A percentile compares a stretch with the other conserved stretches of the same genome.
Evolutionary conservation across 2,329 filamentous ascomycete species (phyloP).

Genomic region (Alternaria ethzedia): DNA sequence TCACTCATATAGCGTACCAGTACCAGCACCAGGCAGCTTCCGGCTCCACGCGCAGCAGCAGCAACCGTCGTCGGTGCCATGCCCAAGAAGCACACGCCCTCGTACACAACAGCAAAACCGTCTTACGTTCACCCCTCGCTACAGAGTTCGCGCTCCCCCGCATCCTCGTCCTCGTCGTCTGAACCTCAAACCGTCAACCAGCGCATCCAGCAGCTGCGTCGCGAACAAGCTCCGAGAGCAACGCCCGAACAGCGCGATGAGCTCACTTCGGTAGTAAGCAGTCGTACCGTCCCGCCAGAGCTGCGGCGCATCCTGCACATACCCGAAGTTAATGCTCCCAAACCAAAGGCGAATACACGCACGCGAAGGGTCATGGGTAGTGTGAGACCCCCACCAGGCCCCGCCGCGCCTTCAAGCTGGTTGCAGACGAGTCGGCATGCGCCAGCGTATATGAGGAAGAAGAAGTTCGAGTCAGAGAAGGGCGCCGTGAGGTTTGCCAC

Average conservation of each 20-base stretch:
- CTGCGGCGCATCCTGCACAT: slow-evolving; percentile 54
- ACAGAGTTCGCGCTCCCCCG: slow-evolving; percentile 37
- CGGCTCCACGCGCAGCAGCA: slow-evolving; percentile 1
- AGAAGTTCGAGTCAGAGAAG: slow-evolving; percentile 14
- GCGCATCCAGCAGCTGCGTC: slow-evolving; percentile 55
- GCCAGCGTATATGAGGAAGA: slow-evolving; percentile 22
- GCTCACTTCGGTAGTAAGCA: slow-evolving; percentile 51
- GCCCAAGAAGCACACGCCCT: slow-evolving; percentile 57
- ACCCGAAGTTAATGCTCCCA: slow-evolving; percentile 54
- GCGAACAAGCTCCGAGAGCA: slow-evolving; percentile 49
- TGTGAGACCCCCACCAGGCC: slow-evolving; percentile 49
- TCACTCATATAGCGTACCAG: slow-evolving; percentile 7
- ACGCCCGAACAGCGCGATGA: slow-evolving; percentile 52
- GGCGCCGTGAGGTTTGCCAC: slow-evolving; percentile 28
- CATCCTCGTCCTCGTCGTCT: slow-evolving; percentile 28
- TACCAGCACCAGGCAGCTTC: background rate
- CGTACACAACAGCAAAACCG: slow-evolving; percentile 51
- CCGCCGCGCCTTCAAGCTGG: slow-evolving; percentile 57
- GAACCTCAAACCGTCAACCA: slow-evolving; percentile 53
- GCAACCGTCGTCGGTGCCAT: slow-evolving; percentile 35
- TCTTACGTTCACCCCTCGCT: slow-evolving; percentile 48
- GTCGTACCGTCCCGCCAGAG: slow-evolving; percentile 53
- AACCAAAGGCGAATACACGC: slow-evolving; percentile 50
- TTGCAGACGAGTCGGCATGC: slow-evolving; percentile 43
- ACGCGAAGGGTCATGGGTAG: slow-evolving; percentile 28